These are phyloP conservation scores for Sclerotinia glacialis DNA, from an alignment of 2,329 filamentous ascomycete genomes.

Conservation along the genomic window DNA sequence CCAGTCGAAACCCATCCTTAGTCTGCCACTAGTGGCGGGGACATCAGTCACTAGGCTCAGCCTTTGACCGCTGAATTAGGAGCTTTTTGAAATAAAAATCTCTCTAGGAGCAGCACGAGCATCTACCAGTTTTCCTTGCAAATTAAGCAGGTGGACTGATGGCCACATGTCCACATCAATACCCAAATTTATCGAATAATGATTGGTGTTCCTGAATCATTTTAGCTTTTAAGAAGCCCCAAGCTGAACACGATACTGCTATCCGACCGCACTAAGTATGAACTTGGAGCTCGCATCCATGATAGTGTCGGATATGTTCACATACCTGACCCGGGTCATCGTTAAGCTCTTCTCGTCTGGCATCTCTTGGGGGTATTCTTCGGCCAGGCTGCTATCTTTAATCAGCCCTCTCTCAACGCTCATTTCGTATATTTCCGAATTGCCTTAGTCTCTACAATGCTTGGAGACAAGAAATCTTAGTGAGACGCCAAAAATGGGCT, in stretches of 20 bases:
- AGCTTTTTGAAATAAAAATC: not conserved
- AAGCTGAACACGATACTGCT: not conserved
- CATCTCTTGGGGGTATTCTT: constrained; percentile 11
- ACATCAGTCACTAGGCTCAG: not conserved
- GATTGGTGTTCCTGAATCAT: constrained; percentile 6
- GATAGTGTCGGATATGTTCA: not conserved
- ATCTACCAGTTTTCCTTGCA: not conserved
- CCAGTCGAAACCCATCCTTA: constrained; percentile 4
- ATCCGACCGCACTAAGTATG: not conserved
- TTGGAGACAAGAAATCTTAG: not conserved
- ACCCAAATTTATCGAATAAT: constrained; percentile 6
- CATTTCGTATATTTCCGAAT: constrained; percentile 6
- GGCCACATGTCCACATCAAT: not conserved
- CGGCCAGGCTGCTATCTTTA: not conserved
- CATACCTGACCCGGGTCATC: constrained; percentile 3
- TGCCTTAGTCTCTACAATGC: not conserved
- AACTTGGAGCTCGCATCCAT: constrained; percentile 10
- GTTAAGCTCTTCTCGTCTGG: not conserved
- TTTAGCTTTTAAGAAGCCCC: constrained; percentile 8
- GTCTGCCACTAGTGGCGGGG: constrained; percentile 5
- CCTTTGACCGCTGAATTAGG: constrained; percentile 9
- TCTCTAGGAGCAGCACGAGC: not conserved
- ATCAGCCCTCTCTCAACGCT: not conserved
- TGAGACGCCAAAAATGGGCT: constrained; percentile 13
- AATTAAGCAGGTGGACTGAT: not conserved